These are phyloP conservation scores for Acanthamoeba royreba DNA, from an alignment of 208 protist species.

Conservation along the genomic window DNA sequence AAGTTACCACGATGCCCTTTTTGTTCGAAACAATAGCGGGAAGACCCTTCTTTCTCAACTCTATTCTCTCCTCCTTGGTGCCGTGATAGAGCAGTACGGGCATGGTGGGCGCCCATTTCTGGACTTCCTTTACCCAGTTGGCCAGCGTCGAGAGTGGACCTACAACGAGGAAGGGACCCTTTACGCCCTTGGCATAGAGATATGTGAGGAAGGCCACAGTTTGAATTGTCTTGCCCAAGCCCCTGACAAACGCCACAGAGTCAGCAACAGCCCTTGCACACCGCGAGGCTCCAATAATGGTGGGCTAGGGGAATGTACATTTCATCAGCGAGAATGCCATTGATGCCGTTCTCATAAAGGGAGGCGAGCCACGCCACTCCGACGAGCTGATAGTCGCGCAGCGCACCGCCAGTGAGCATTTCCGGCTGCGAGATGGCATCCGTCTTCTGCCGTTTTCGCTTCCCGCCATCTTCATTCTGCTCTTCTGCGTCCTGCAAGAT, in stretches of 20 bases:
- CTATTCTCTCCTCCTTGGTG: conserved; percentile 86
- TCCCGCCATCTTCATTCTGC: background rate
- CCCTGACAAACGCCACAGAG: background rate
- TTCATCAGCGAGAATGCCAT: conserved; percentile 99
- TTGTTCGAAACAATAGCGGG: conserved; percentile 66
- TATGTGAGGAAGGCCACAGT: conserved; percentile 95
- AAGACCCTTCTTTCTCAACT: conserved; percentile 34
- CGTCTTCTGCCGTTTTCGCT: background rate
- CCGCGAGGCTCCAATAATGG: background rate
- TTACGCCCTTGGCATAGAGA: conserved; percentile 87
- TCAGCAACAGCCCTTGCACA: background rate
- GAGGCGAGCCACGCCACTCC: conserved; percentile 98
- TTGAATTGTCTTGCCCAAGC: conserved; percentile 90
- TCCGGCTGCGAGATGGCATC: background rate
- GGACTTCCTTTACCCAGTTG: conserved; percentile 97
- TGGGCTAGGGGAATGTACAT: conserved; percentile 86
- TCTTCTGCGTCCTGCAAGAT: conserved; percentile 50
- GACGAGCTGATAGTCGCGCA: conserved; percentile 96
- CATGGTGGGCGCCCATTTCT: conserved; percentile 93
- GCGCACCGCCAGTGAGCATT: conserved; percentile 73
- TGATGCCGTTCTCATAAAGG: conserved; percentile 93
- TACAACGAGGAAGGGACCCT: conserved; percentile 93
- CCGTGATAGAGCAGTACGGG: conserved; percentile 93
- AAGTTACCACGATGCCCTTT: conserved; percentile 95
- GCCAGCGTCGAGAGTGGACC: conserved; percentile 87